A percentile compares a stretch with the other conserved stretches of the same genome.
phyloP scores from a whole-genome alignment of 129 eudicot genomes.

The Saposhnikovia divaricata region DNA sequence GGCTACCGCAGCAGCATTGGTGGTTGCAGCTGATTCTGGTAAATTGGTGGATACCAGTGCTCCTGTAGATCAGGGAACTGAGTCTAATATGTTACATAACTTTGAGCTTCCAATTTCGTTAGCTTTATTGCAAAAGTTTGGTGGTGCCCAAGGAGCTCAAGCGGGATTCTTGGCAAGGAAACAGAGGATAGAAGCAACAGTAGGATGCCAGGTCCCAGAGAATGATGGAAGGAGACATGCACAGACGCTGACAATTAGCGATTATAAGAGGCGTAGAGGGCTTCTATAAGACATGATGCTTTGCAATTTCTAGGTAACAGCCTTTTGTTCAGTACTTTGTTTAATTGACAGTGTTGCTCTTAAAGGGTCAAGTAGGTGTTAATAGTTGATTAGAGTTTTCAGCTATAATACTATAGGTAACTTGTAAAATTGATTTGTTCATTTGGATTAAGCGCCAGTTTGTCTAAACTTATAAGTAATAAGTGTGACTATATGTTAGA shows the following conservation, averaged over 20 bases:
- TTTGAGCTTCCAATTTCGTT: slow-evolving; percentile 80
- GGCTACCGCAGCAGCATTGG: slow-evolving; percentile 72
- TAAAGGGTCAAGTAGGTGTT: background rate
- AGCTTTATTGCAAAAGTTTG: slow-evolving; percentile 60
- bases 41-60: slow-evolving; percentile 92
- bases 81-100: slow-evolving; percentile 57
- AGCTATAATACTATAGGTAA: background rate
- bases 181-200: slow-evolving; percentile 77
- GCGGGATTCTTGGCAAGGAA: slow-evolving; percentile 84
- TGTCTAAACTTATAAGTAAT: background rate
- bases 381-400: background rate
- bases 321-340: background rate
- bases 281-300: slow-evolving; percentile 34
- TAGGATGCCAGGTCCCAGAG: slow-evolving; percentile 70
- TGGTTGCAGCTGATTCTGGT: slow-evolving; percentile 85
- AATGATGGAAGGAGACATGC: slow-evolving; percentile 87
- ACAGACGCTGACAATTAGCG: slow-evolving; percentile 67
- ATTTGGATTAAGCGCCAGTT: background rate
- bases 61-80: slow-evolving; percentile 86
- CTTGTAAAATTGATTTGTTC: background rate
- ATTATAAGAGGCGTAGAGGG: slow-evolving; percentile 91
- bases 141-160: slow-evolving; percentile 80
- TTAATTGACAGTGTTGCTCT: background rate
- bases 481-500: background rate
- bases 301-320: background rate